phyloP scores from a whole-genome alignment of 208 protist genomes.

The Eutreptiella sp. region DNA sequence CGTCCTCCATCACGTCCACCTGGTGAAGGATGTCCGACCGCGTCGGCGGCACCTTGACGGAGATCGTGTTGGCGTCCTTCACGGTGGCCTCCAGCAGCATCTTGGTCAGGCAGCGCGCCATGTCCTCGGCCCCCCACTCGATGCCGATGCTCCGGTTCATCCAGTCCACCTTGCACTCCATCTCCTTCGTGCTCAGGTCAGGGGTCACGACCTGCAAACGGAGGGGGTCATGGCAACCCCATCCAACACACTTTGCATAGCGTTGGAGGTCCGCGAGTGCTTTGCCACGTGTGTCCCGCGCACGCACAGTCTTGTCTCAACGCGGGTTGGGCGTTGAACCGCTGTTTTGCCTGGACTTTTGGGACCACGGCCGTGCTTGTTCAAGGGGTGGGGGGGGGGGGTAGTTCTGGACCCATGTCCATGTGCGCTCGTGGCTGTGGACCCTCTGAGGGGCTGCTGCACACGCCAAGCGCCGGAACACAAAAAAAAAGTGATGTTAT shows the following conservation, averaged over 20 bases:
- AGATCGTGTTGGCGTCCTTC: constrained; percentile 46
- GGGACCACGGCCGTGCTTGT: too few relatives aligned
- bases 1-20: constrained; percentile 96
- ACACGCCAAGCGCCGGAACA: too few relatives aligned
- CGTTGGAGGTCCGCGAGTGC: too few relatives aligned
- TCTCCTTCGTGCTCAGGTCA: constrained; percentile 45
- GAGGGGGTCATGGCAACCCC: too few relatives aligned
- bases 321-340: too few relatives aligned
- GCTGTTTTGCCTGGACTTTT: too few relatives aligned
- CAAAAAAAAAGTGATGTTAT: too few relatives aligned
- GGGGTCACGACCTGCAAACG: constrained; percentile 47
- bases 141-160: constrained; percentile 83
- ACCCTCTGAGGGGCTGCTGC: too few relatives aligned
- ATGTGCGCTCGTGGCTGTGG: too few relatives aligned
- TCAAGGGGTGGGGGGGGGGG: too few relatives aligned
- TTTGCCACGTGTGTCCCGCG: background rate
- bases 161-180: constrained; percentile 51
- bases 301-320: too few relatives aligned
- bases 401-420: too few relatives aligned
- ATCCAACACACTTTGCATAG: background rate
- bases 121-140: constrained; percentile 57
- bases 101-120: constrained; percentile 64
- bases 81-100: constrained; percentile 70
- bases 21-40: constrained; percentile 91
- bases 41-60: constrained; percentile 74